Conservation (phyloP, 1,284 basidiomycete genomes). For the Gomphus bonarii region DNA sequence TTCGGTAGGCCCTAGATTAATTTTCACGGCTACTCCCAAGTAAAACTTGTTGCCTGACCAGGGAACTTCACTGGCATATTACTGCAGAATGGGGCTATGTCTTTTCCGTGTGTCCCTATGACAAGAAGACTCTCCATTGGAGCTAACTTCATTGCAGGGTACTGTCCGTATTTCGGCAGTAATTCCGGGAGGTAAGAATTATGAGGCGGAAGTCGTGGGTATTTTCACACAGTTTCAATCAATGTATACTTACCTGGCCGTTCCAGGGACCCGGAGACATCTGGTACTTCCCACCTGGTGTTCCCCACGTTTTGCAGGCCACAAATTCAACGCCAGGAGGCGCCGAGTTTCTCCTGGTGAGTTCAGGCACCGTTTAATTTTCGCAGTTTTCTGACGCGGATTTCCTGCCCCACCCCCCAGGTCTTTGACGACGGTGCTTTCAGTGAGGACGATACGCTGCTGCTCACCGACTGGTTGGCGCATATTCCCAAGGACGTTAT, state of each 20-base stretch:
- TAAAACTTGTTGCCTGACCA: conserved; percentile 15
- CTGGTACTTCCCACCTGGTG: conserved; percentile 65
- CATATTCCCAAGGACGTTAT: conserved; percentile 56
- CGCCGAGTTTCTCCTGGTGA: conserved; percentile 59
- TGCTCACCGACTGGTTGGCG: conserved; percentile 55
- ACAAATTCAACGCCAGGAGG: conserved; percentile 44
- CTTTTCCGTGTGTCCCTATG: conserved; percentile 31
- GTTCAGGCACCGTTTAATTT: conserved; percentile 14
- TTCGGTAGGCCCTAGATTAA: conserved; percentile 33
- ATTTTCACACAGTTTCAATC: background rate
- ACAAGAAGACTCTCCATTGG: background rate
- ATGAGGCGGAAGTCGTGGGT: conserved; percentile 44
- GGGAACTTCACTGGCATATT: conserved; percentile 69
- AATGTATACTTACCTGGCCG: background rate
- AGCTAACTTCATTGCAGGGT: conserved; percentile 32
- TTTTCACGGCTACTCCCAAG: background rate
- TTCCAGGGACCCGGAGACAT: conserved; percentile 32
- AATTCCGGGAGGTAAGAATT: conserved; percentile 52
- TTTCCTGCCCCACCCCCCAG: conserved; percentile 24
- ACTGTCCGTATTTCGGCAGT: conserved; percentile 52
- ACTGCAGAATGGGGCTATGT: conserved; percentile 67
- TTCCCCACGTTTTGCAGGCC: conserved; percentile 59
- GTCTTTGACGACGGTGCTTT: conserved; percentile 58
- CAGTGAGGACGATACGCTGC: conserved; percentile 59
- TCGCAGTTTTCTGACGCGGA: conserved; percentile 1